Base-by-base conservation (phyloP, 208 protist species). In the Cochliopodium minus region DNA sequence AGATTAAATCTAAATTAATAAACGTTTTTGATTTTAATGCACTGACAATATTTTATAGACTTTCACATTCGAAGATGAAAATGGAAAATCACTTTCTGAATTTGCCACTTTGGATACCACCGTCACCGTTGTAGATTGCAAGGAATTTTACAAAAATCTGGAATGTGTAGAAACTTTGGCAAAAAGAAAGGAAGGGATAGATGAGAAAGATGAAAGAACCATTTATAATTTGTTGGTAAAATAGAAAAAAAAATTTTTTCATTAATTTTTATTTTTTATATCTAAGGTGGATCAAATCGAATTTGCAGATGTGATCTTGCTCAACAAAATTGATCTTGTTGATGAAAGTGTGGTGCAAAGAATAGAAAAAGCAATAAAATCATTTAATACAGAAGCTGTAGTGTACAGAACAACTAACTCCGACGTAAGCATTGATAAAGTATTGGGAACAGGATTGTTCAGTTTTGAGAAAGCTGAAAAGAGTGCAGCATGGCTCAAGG, bases 241-340 rank as follows among this genome's bases (percentile, higher is more conserved):
- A 7, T 75, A 84, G 50, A 49, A 64, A n/a, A 48, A 70, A n/a
- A 73, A 32, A 4, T 47, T 84, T 15, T 60, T 65, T 3, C 47
- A 78, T 34, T 62, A 84, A 48, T 62, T 84, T 22, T 51, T n/a
- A n/a, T n/a, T n/a, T n/a, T n/a, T n/a, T n/a, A n/a, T n/a, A n/a
- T n/a, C n/a, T n/a, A n/a, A n/a, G n/a, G n/a, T 79, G 22, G 79
- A 85, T 20, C 79, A 85, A 59, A 61, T 76, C 7, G 80, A 85
- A 61, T 90, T 85, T 67, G 69, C 79, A 9, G 69, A 90, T 61
- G 61, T 82, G 0, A 71, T 90, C 23, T n/a, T 90, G 0, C 29
- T 90, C 7, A 90, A 90, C 71, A 90, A 90, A 68, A 67, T 42
- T 26, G 82, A 87, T 61, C 30, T 86, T 0, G 66, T 83, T 10